Percentiles rank a stretch among this genome's conserved stretches.
These are phyloP conservation scores for Phytophthora pini DNA, from an alignment of 352 stramenopile species.

Conservation along the genomic window DNA sequence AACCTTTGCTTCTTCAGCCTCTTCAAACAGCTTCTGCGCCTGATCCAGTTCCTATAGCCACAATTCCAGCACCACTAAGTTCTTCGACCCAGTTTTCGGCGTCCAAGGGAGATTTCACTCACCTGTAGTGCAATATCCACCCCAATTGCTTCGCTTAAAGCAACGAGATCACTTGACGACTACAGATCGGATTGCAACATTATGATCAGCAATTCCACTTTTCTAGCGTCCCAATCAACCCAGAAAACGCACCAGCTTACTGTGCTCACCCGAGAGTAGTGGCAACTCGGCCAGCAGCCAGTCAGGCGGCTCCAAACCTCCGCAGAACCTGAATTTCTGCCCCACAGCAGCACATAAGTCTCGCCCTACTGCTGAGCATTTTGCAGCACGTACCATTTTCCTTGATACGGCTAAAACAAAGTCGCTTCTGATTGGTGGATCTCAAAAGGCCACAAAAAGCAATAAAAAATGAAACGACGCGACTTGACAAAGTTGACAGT, in stretches of 20 bases:
- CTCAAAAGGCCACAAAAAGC: slow-evolving; percentile 8
- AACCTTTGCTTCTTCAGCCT: slow-evolving; percentile 36
- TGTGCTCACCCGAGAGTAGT: slow-evolving; percentile 38
- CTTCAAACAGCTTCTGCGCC: slow-evolving; percentile 17
- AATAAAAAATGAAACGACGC: background rate
- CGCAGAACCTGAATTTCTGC: slow-evolving; percentile 66
- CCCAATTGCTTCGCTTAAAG: slow-evolving; percentile 36
- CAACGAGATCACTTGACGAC: slow-evolving; percentile 15
- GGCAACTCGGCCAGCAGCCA: slow-evolving; percentile 63
- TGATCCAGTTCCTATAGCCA: slow-evolving; percentile 28
- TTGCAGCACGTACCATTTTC: slow-evolving; percentile 17
- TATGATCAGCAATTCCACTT: background rate
- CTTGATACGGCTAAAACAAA: background rate
- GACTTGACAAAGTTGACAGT: slow-evolving; percentile 2
- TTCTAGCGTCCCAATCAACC: background rate
- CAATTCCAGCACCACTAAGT: slow-evolving; percentile 6
- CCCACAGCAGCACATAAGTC: slow-evolving; percentile 4
- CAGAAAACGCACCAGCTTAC: slow-evolving; percentile 23
- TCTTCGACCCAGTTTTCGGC: too few species aligned
- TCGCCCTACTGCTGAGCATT: too few species aligned
- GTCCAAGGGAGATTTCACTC: background rate
- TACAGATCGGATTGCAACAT: slow-evolving; percentile 6
- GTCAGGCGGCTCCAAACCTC: slow-evolving; percentile 67
- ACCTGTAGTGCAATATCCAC: slow-evolving; percentile 38
- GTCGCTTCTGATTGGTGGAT: slow-evolving; percentile 17